Evolutionary conservation across 2,329 filamentous ascomycete species (phyloP).

Genomic region (Setomelanomma holmii): DNA sequence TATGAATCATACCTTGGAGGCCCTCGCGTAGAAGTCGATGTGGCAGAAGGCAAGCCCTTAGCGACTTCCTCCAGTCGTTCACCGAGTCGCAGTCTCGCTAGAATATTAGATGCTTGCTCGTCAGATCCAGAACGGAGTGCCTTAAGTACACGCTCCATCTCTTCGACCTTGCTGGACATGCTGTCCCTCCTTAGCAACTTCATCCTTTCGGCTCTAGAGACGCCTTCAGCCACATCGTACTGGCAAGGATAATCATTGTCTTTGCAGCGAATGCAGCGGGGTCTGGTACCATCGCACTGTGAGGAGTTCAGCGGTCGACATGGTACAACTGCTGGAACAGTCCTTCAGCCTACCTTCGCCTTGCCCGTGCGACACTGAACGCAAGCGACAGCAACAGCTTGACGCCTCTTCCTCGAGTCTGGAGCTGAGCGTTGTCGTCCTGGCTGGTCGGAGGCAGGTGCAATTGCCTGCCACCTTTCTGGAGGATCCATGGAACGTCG

Average conservation of each 20-base stretch:
- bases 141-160: slow-evolving; percentile 28
- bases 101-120: slow-evolving; percentile 25
- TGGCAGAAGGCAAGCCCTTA: slow-evolving; percentile 19
- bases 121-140: slow-evolving; percentile 28
- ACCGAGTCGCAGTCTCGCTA: slow-evolving; percentile 27
- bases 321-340: background rate
- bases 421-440: slow-evolving; percentile 24
- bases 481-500: slow-evolving; percentile 21
- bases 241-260: slow-evolving; percentile 26
- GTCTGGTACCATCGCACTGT: slow-evolving; percentile 32
- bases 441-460: slow-evolving; percentile 31
- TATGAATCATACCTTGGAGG: slow-evolving; percentile 25
- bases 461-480: slow-evolving; percentile 33
- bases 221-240: slow-evolving; percentile 34
- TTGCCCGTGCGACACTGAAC: slow-evolving; percentile 31
- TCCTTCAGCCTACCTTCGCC: slow-evolving; percentile 27
- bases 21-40: slow-evolving; percentile 8
- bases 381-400: slow-evolving; percentile 32
- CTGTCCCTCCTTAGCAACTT: slow-evolving; percentile 30
- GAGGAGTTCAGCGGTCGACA: slow-evolving; percentile 6
- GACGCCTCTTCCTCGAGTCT: slow-evolving; percentile 25
- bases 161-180: slow-evolving; percentile 24
- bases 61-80: slow-evolving; percentile 28
- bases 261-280: slow-evolving; percentile 28
- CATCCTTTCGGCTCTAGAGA: slow-evolving; percentile 34